Conservation (phyloP, 805 yeast genomes). For the Metschnikowia kofuensis region DNA sequence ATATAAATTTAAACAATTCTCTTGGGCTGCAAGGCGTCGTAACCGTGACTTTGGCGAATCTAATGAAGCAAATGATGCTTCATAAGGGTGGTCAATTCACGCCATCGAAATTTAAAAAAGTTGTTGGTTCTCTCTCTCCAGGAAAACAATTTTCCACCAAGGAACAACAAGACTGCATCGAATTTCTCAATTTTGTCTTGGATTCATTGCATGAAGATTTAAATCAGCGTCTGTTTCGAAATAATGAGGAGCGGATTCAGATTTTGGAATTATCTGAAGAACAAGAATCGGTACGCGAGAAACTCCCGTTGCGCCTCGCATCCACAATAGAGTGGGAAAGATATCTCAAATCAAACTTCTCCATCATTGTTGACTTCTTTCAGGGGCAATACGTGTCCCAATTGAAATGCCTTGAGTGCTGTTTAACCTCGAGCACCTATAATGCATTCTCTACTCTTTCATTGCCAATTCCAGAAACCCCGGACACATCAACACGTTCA, state of each 20-base stretch:
- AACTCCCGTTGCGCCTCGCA: conserved; percentile 71
- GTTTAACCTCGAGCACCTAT: conserved; percentile 77
- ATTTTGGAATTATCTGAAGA: conserved; percentile 49
- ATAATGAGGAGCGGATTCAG: conserved; percentile 30
- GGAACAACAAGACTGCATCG: conserved; percentile 86
- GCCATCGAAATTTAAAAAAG: conserved; percentile 63
- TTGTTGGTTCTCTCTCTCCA: conserved; percentile 64
- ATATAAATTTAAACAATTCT: conserved; percentile 68
- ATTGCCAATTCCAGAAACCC: conserved; percentile 67
- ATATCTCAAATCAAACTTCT: conserved; percentile 72
- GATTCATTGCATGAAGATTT: conserved; percentile 83
- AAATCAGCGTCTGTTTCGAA: conserved; percentile 52
- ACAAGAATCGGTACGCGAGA: conserved; percentile 73
- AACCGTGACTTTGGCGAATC: conserved; percentile 63
- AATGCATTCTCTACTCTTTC: conserved; percentile 78
- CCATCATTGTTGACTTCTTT: conserved; percentile 74
- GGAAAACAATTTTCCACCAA: conserved; percentile 55
- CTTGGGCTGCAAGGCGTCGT: conserved; percentile 80
- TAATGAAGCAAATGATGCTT: conserved; percentile 53
- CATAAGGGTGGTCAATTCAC: conserved; percentile 47
- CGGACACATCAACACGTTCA: conserved; percentile 21
- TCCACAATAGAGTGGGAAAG: conserved; percentile 92
- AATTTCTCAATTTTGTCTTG: conserved; percentile 68
- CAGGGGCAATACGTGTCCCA: conserved; percentile 90
- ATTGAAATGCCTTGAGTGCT: conserved; percentile 69